Conservation (phyloP, 345 rosid genomes). For the Laguncularia racemosa region DNA sequence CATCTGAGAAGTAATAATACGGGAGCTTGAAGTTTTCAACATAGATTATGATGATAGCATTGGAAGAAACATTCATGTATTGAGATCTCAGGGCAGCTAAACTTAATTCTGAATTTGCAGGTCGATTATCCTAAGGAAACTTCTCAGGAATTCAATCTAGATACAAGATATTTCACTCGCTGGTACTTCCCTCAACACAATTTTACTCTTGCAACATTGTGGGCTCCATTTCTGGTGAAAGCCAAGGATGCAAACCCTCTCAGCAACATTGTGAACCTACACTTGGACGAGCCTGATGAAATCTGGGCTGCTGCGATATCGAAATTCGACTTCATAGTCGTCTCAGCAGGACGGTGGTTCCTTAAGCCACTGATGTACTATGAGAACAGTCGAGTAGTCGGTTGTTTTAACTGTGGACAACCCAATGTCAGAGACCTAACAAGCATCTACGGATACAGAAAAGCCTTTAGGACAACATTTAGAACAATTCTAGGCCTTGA, state of each 20-base stretch:
- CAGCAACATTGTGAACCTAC: conserved; percentile 23
- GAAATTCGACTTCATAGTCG: conserved; percentile 23
- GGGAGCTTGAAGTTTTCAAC: no score
- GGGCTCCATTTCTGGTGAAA: conserved; percentile 34
- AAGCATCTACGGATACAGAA: conserved; percentile 27
- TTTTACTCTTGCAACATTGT: conserved; percentile 32
- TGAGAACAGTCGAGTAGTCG: conserved; percentile 17
- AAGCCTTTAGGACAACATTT: conserved; percentile 20
- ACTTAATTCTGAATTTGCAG: conserved; percentile 16
- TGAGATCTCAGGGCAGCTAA: no score
- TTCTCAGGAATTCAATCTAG: conserved; percentile 3
- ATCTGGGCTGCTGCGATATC: conserved; percentile 25
- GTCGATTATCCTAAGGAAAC: conserved; percentile 27
- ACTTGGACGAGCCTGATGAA: conserved; percentile 28
- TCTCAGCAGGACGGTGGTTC: conserved; percentile 44
- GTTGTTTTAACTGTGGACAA: conserved; percentile 28
- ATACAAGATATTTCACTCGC: conserved; percentile 11
- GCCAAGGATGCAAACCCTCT: conserved; percentile 25
- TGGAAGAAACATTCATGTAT: no score
- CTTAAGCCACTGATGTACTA: conserved; percentile 28
- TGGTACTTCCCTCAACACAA: conserved; percentile 15
- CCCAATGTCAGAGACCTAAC: conserved; percentile 24
- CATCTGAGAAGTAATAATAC: no score
- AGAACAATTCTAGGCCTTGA: conserved; percentile 11
- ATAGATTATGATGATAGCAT: no score